Percentiles rank a stretch among this genome's conserved stretches.
Evolutionary conservation across 805 yeast species (phyloP).

Genomic region (Wickerhamomyces queroliae): DNA sequence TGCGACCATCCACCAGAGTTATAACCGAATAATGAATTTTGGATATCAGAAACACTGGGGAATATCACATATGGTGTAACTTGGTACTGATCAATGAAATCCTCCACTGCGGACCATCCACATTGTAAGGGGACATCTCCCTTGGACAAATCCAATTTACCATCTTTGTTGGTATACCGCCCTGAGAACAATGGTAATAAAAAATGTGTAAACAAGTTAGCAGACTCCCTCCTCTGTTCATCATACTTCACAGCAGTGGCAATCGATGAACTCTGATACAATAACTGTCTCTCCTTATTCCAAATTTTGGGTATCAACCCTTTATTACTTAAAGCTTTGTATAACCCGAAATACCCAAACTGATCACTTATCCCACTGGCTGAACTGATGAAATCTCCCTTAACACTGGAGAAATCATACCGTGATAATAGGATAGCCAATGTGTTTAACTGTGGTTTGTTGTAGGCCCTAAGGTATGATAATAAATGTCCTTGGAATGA

Average conservation of each 20-base stretch:
- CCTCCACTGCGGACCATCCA: conserved; percentile 10
- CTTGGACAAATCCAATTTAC: not conserved
- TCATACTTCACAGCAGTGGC: conserved; percentile 8
- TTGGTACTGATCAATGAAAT: conserved; percentile 22
- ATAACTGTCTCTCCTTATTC: conserved; percentile 14
- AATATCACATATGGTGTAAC: conserved; percentile 33
- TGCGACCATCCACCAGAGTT: conserved; percentile 46
- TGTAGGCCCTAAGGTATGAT: conserved; percentile 40
- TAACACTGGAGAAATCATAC: conserved; percentile 40
- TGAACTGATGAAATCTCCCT: conserved; percentile 51
- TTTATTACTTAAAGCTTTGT: conserved; percentile 14
- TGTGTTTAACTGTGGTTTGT: conserved; percentile 19
- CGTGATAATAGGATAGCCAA: conserved; percentile 25
- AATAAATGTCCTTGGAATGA: conserved; percentile 40
- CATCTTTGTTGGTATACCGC: too few relatives aligned
- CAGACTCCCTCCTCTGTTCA: not conserved
- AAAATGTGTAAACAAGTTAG: conserved; percentile 20
- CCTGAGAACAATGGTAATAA: conserved; percentile 16
- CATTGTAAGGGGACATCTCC: conserved; percentile 3
- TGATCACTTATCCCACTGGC: conserved; percentile 37
- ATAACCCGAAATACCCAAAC: conserved; percentile 24
- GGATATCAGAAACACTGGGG: conserved; percentile 38
- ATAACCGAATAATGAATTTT: conserved; percentile 37
- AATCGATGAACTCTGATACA: conserved; percentile 29
- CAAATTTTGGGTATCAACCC: conserved; percentile 7